These are phyloP conservation scores for Mycena venus DNA, from an alignment of 768 basidiomycete species.

Conservation along the genomic window DNA sequence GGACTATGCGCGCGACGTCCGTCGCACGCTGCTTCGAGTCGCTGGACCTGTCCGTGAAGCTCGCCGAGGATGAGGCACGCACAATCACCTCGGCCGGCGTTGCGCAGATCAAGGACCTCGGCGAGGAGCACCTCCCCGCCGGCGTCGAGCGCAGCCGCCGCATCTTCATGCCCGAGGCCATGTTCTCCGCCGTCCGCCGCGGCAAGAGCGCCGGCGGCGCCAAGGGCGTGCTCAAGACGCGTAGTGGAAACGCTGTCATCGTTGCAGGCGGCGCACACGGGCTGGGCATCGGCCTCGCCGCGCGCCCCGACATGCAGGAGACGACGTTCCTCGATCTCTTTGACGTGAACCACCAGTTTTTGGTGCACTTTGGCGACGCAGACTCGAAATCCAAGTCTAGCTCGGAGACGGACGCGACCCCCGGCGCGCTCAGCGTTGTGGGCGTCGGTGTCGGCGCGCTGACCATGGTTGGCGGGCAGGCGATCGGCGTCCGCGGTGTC, in stretches of 20 bases:
- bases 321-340: constrained; percentile 88
- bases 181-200: constrained; percentile 81
- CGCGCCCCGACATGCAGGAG: constrained; percentile 83
- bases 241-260: constrained; percentile 58
- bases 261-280: constrained; percentile 85
- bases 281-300: constrained; percentile 85
- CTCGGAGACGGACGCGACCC: constrained; percentile 47
- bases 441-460: constrained; percentile 88
- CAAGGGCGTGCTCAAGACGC: constrained; percentile 55
- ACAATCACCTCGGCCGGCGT: constrained; percentile 75
- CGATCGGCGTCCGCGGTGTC: constrained; percentile 79
- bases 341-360: constrained; percentile 87
- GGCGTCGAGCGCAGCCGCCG: constrained; percentile 86
- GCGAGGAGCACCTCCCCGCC: constrained; percentile 81
- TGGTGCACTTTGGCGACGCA: constrained; percentile 74
- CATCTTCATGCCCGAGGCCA: constrained; percentile 97
- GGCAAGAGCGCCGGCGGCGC: constrained; percentile 53
- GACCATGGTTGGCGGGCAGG: constrained; percentile 90
- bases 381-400: constrained; percentile 48
- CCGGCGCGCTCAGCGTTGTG: constrained; percentile 78
- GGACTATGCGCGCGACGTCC: constrained; percentile 89
- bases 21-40: constrained; percentile 81
- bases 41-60: constrained; percentile 82
- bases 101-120: constrained; percentile 73
- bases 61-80: constrained; percentile 89